Conservation (phyloP, 176 grass and related monocot species). For the Avena eriantha region DNA sequence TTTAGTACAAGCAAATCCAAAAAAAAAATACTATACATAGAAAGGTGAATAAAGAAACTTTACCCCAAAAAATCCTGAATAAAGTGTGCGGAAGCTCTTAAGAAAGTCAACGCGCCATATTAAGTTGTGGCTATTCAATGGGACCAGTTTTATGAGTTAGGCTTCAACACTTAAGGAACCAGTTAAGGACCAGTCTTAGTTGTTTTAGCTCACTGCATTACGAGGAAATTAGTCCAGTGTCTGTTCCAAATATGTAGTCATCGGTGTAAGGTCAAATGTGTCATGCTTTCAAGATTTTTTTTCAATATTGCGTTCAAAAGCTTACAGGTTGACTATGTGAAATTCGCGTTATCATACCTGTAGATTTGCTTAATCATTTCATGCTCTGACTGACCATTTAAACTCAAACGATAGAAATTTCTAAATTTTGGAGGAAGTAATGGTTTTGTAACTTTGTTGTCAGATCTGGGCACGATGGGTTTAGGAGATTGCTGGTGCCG, state of each 20-base stretch:
- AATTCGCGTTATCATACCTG: not conserved
- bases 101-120: not conserved
- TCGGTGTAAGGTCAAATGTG: not conserved
- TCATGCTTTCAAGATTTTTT: not conserved
- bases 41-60: no score
- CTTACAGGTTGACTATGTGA: not conserved
- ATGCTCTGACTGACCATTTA: not conserved
- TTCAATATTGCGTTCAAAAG: not conserved
- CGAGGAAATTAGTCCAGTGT: not conserved
- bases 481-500: not conserved
- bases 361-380: not conserved
- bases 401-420: not conserved
- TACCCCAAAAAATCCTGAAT: no score
- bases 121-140: not conserved
- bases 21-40: no score
- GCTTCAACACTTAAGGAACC: not conserved
- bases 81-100: no score
- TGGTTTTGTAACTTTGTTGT: not conserved
- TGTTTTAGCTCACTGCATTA: not conserved
- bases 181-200: not conserved
- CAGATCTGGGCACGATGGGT: no score
- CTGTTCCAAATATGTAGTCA: not conserved
- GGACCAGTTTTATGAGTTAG: not conserved
- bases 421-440: not conserved
- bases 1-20: no score